phyloP scores from a whole-genome alignment of 2,329 filamentous ascomycete species.

The Harringtonia aguacate region DNA sequence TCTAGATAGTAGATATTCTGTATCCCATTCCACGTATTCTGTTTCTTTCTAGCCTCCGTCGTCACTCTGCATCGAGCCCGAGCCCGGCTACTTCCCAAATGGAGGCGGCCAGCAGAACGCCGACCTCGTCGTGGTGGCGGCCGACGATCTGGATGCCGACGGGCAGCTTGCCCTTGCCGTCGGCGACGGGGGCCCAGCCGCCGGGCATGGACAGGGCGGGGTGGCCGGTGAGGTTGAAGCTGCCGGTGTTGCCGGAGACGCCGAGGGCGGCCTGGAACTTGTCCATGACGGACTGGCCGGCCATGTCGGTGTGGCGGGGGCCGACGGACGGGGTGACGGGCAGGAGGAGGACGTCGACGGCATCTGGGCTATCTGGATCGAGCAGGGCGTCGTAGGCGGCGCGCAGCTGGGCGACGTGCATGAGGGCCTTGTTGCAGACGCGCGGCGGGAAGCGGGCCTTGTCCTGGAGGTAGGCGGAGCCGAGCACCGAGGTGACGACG shows the following conservation, averaged over 20 bases:
- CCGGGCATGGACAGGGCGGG: slow-evolving; percentile 36
- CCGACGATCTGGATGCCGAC: slow-evolving; percentile 22
- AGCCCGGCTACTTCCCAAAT: slow-evolving; percentile 20
- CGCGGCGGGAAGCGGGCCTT: slow-evolving; percentile 15
- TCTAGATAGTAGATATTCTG: background rate
- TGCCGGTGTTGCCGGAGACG: slow-evolving; percentile 30
- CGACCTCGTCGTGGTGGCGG: slow-evolving; percentile 17
- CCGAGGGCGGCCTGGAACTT: slow-evolving; percentile 32
- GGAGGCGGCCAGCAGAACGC: slow-evolving; percentile 17
- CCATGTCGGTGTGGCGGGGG: slow-evolving; percentile 24
- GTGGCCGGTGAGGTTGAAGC: slow-evolving; percentile 40
- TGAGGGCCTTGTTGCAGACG: slow-evolving; percentile 32
- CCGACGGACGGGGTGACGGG: slow-evolving; percentile 34
- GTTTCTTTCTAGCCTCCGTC: background rate
- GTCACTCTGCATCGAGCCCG: slow-evolving; percentile 10
- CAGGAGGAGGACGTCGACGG: slow-evolving; percentile 36
- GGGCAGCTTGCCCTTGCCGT: slow-evolving; percentile 15
- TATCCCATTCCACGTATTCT: background rate
- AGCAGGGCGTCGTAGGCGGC: slow-evolving; percentile 35
- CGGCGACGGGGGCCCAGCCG: slow-evolving; percentile 17
- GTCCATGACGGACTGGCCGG: slow-evolving; percentile 22
- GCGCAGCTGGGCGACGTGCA: slow-evolving; percentile 32
- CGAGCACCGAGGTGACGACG: slow-evolving; percentile 31
- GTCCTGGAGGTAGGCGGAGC: slow-evolving; percentile 19
- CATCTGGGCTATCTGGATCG: slow-evolving; percentile 5